Percentiles rank a stretch among this genome's conserved stretches.
These are phyloP conservation scores for Niveomyces coronatus DNA, from an alignment of 2,329 filamentous ascomycete genomes.

Conservation along the genomic window DNA sequence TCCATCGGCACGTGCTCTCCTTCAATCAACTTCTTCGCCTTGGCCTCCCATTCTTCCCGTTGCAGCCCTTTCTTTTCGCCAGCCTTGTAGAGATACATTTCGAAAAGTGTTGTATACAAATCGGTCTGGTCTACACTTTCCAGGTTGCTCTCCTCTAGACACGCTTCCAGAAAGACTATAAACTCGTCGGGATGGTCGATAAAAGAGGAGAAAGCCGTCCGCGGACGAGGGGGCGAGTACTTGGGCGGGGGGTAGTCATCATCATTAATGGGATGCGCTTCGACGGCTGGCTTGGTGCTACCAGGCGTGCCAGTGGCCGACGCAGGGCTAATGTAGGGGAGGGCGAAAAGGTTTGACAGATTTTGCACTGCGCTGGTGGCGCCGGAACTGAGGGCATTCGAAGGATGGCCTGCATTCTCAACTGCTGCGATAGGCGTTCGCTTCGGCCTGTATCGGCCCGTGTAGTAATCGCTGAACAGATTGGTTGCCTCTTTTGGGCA, in stretches of 20 bases:
- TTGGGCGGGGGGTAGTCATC: slow-evolving; percentile 36
- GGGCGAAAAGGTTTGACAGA: slow-evolving; percentile 68
- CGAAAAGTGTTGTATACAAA: slow-evolving; percentile 88
- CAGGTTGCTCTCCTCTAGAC: slow-evolving; percentile 61
- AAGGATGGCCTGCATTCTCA: slow-evolving; percentile 26
- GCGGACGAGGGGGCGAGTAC: slow-evolving; percentile 73
- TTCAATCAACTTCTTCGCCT: slow-evolving; percentile 82
- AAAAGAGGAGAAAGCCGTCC: slow-evolving; percentile 90
- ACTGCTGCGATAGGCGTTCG: slow-evolving; percentile 39
- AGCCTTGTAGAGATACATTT: slow-evolving; percentile 93
- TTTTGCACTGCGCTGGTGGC: slow-evolving; percentile 77
- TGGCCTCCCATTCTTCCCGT: slow-evolving; percentile 75
- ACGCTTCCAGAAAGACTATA: slow-evolving; percentile 83
- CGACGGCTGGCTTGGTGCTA: slow-evolving; percentile 37
- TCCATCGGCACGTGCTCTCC: slow-evolving; percentile 76
- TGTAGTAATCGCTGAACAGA: slow-evolving; percentile 92
- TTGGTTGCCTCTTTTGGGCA: slow-evolving; percentile 73
- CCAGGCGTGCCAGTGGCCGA: slow-evolving; percentile 40
- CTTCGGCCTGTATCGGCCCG: slow-evolving; percentile 67
- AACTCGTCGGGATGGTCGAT: slow-evolving; percentile 91
- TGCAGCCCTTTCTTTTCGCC: slow-evolving; percentile 57
- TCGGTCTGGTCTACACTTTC: slow-evolving; percentile 69
- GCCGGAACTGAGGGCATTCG: slow-evolving; percentile 39
- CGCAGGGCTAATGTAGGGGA: slow-evolving; percentile 69
- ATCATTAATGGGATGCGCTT: slow-evolving; percentile 38